These are phyloP conservation scores for Delonix regia DNA, from an alignment of 306 rosid genomes.

Conservation along the genomic window DNA sequence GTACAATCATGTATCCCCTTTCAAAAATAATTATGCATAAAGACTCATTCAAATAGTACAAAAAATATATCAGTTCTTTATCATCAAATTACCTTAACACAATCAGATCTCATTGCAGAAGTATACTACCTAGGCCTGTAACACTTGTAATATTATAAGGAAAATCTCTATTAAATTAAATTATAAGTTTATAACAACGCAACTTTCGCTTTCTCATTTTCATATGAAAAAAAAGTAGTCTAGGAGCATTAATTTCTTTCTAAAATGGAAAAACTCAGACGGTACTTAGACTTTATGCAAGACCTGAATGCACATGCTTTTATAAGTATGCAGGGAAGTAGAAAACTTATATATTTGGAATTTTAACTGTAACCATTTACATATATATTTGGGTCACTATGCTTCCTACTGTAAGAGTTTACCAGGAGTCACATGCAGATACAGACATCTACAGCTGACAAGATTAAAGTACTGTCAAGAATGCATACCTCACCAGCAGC, in stretches of 20 bases:
- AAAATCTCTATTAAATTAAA: background rate
- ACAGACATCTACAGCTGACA: slow-evolving; percentile 2
- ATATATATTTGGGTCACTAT: background rate
- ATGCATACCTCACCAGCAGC: slow-evolving; percentile 71
- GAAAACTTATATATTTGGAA: background rate
- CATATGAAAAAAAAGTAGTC: background rate
- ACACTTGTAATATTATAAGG: background rate
- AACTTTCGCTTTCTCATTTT: background rate
- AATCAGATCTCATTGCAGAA: background rate
- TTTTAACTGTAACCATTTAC: background rate
- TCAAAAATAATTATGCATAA: background rate
- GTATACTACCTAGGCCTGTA: background rate
- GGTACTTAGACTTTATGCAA: background rate
- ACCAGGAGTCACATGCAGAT: slow-evolving; percentile 8
- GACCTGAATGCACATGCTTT: background rate
- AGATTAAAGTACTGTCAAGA: slow-evolving; percentile 4
- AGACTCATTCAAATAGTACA: background rate
- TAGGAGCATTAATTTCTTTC: background rate
- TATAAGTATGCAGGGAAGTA: background rate
- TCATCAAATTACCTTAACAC: background rate
- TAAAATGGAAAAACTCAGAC: background rate
- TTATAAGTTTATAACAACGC: background rate
- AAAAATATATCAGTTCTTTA: background rate
- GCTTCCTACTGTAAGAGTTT: background rate
- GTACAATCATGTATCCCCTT: background rate